Base-by-base conservation (phyloP, 768 basidiomycete genomes). In the Suillus ampliporus region DNA sequence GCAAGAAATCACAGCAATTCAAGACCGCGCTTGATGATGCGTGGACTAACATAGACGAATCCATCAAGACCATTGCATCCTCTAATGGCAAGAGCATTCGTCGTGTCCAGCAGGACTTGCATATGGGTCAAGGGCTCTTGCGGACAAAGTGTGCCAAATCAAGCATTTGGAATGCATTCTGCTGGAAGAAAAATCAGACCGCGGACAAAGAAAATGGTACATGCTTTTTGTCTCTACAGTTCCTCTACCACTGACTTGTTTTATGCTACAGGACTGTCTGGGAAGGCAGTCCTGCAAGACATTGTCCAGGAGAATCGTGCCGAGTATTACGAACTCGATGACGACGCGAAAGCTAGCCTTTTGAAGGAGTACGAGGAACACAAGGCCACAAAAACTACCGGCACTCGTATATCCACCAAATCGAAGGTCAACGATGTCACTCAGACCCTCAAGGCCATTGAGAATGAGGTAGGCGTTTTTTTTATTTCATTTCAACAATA, bases 371-470 rank as follows among this genome's bases (percentile, higher is more conserved):
- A 50, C 19, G 13, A n/a, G 4, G 11, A 54, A 15, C 8, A 50
- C 43, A 60, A 48, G 40, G 59, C 31, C 14, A 28, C 6, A 3
- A 50, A 63, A 34, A 31, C 37, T 8, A 41, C 44, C 3, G 51
- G 63, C 28, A 26, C 21, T 26, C 58, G 34, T 38, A 54, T 60
- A 23, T 35, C 58, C 5, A 17, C 58, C 21, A 62, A 60, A 38
- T 65, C 57, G 4, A 61, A 62, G 57, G 58, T 65, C 34, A 62
- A 62, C 28, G 23, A 65, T 41, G 46, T 65, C 9, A 62, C 57
- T 11, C 40, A 59, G 35, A 65, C 64, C 8, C 51, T 65, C 41
- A 65, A 62, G 38, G 53, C 34, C 9, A 28, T 65, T 14, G 48
- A 65, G 48, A 46, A 58, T 38, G 57, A 65, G 50, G 64, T 62